Evolutionary conservation across 2,329 filamentous ascomycete genomes (phyloP), one percentile per base, ranked within the genome.

Genomic region (Sarocladiaceae sp.): DNA sequence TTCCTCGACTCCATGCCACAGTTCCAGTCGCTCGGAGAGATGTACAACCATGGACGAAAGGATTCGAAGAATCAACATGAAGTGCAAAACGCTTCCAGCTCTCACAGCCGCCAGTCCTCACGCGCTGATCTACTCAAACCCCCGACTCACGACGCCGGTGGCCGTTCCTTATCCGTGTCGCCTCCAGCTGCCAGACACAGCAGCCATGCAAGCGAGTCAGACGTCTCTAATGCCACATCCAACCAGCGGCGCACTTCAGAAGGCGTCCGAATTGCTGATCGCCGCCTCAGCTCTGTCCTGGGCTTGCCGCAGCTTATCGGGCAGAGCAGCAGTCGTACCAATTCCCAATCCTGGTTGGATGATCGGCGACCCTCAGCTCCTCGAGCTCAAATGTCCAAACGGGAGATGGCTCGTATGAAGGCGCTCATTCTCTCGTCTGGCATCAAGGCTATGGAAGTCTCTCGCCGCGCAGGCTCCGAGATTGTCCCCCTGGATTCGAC

Each of bases 391-490:
- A 51, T 85, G 23, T 81, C 74, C 9, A 80, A 76, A 53, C 78
- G 78, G n/a, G 91, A 96, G 53, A 76, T 95, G 44, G 85, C 85
- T 13, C 82, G 88, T n/a, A 74, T 90, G 2, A 77, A 81, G 46
- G 78, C 88, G 1, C 71, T 94, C 7, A 77, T 95, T 32, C 70
- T 95, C 18, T 85, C 83, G 50, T 88, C 88, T 0, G 90, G 89
- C n/a, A 82, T 96, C 57, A 95, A 94, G 65, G 90, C 91, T 1
- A 82, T 82, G 55, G 87, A 93, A 57, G 86, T 96, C 45, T 73
- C 74, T 21, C 76, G 81, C 3, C 78, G 83, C 37, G 81, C 84
- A 3, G 65, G 82, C 34, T 69, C 72, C 27, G 58, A 61, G 9
- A 64, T 63, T 40, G 58, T 63, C 15, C 59, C 70, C 0, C 62